A percentile compares a stretch with the other conserved stretches of the same genome.
phyloP scores from a whole-genome alignment of 164 flowering plant genomes.

The Aristolochia contorta region DNA sequence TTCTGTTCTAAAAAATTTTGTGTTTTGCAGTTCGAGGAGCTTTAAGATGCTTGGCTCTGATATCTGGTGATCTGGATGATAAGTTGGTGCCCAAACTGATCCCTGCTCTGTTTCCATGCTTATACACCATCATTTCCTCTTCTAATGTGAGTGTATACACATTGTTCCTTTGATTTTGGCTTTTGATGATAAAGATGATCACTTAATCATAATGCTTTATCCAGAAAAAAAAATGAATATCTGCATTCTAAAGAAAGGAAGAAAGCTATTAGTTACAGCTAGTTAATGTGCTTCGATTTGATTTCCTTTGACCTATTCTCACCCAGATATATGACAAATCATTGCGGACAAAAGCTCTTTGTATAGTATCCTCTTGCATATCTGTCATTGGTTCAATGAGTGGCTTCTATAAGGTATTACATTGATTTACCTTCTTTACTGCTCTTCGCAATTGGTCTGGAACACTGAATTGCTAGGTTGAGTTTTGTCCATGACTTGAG shows the following conservation, averaged over 20 bases:
- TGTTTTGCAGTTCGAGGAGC: conserved; percentile 64
- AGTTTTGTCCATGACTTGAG: neutral
- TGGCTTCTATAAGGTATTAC: conserved; percentile 68
- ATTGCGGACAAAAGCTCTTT: conserved; percentile 66
- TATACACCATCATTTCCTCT: conserved; percentile 65
- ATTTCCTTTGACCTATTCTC: neutral
- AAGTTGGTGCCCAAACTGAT: conserved; percentile 59
- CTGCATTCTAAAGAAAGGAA: no score
- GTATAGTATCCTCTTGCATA: conserved; percentile 62
- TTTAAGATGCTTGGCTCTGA: conserved; percentile 73
- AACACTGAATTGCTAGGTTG: neutral
- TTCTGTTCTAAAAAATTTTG: no score
- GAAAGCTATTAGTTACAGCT: no score
- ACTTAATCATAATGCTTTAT: no score
- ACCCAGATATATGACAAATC: conserved; percentile 63
- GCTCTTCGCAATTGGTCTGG: neutral
- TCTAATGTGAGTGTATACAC: conserved; percentile 46
- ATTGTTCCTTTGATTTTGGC: no score
- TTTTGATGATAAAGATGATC: no score
- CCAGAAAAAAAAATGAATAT: no score
- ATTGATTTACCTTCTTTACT: neutral
- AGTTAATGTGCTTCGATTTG: no score
- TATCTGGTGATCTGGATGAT: conserved; percentile 84
- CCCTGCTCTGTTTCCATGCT: conserved; percentile 74
- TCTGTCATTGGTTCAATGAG: conserved; percentile 78